phyloP scores from a whole-genome alignment of 2,329 filamentous ascomycete species.

The Cladophialophora carrionii region DNA sequence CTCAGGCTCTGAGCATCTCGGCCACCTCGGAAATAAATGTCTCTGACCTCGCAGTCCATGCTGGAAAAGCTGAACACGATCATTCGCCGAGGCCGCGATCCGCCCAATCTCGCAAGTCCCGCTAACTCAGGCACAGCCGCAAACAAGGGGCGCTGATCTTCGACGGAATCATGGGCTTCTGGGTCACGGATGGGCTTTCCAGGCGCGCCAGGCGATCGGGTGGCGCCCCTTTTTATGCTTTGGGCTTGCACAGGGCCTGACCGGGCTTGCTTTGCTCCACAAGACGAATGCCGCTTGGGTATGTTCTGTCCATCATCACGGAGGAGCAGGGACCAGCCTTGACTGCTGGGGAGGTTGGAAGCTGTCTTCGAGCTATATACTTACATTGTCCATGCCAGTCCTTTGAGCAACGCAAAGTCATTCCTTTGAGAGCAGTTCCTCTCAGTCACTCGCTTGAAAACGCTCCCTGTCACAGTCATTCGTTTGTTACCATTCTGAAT shows the following conservation, averaged over 20 bases:
- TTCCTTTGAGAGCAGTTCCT: conserved; percentile 2
- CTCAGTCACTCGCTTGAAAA: conserved; percentile 14
- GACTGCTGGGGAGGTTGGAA: conserved; percentile 1
- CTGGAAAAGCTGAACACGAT: background rate
- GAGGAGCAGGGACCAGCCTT: conserved; percentile 10
- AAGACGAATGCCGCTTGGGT: background rate
- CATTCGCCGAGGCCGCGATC: conserved; percentile 18
- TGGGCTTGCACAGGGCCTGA: background rate
- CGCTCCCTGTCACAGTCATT: background rate
- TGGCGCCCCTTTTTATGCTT: conserved; percentile 17
- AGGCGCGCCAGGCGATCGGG: conserved; percentile 9
- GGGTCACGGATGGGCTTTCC: conserved; percentile 11
- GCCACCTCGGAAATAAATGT: conserved; percentile 14
- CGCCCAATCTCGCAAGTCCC: conserved; percentile 18
- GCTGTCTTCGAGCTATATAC: background rate
- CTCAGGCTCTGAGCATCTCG: background rate
- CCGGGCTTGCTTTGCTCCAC: conserved; percentile 6
- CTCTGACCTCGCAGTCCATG: background rate
- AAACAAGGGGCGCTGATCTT: conserved; percentile 20
- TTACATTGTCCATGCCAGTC: conserved; percentile 11
- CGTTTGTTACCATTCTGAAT: background rate
- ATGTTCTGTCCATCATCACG: conserved; percentile 1
- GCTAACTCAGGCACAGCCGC: conserved; percentile 26
- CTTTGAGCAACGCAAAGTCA: conserved; percentile 9
- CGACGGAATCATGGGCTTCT: conserved; percentile 4